Conservation (phyloP, 2,329 filamentous ascomycete species). For the Cryphonectria carpinicola region DNA sequence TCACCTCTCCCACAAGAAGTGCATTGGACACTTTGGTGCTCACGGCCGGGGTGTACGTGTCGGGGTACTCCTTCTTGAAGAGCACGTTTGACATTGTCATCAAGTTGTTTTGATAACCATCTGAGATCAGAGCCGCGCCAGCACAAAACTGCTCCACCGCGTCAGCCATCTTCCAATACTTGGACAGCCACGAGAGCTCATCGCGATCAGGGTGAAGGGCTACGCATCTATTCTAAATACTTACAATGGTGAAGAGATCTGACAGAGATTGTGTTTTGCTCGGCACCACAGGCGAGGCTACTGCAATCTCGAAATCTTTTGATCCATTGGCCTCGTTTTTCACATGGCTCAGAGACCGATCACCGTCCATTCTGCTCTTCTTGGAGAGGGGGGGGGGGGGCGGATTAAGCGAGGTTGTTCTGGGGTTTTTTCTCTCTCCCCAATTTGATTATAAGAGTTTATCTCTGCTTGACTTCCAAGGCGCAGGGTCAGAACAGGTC, state of each 20-base stretch:
- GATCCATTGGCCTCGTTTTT: not conserved
- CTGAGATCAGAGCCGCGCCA: not conserved
- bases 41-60: constrained; percentile 44
- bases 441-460: not conserved
- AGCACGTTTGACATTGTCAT: constrained; percentile 5
- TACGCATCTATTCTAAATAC: not conserved
- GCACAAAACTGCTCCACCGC: constrained; percentile 1
- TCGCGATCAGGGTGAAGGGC: not conserved
- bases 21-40: constrained; percentile 43
- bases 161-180: not conserved
- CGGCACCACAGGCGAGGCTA: not conserved
- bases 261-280: not conserved
- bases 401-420: no score
- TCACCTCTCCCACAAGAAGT: constrained; percentile 58
- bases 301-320: not conserved
- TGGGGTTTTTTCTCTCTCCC: no score
- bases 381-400: no score
- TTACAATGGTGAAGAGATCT: constrained; percentile 4
- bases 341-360: not conserved
- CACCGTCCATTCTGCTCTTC: not conserved
- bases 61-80: constrained; percentile 5
- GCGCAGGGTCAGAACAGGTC: not conserved
- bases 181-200: not conserved
- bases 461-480: not conserved
- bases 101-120: constrained; percentile 11